Evolutionary conservation across 2,329 filamentous ascomycete species (phyloP).

Genomic region (Trichocomaceae sp.): DNA sequence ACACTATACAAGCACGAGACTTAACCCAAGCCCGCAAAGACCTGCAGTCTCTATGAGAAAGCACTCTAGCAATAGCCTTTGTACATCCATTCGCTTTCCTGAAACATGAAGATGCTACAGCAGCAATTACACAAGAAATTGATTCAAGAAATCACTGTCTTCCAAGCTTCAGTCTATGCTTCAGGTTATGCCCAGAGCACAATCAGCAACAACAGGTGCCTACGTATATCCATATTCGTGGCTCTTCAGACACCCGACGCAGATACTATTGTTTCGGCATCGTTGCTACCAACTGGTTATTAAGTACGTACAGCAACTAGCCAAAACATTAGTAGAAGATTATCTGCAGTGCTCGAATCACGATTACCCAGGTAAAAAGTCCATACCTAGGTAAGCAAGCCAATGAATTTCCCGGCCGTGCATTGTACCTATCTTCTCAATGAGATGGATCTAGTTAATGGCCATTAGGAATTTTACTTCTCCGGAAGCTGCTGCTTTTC

Average conservation of each 20-base stretch:
- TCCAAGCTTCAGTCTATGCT: conserved; percentile 75
- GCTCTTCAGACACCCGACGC: not conserved
- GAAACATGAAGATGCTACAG: conserved; percentile 70
- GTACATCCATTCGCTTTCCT: conserved; percentile 86
- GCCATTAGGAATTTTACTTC: not conserved
- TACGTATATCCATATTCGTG: conserved; percentile 69
- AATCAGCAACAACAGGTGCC: conserved; percentile 66
- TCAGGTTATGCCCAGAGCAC: conserved; percentile 64
- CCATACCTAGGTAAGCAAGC: not conserved
- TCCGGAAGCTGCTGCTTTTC: not conserved
- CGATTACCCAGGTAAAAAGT: not conserved
- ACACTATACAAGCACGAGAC: conserved; percentile 56
- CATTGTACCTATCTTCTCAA: not conserved
- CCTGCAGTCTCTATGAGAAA: conserved; percentile 47
- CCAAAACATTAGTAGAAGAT: not conserved
- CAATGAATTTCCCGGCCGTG: not conserved
- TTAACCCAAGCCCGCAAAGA: conserved; percentile 48
- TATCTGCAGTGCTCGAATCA: not conserved
- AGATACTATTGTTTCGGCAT: not conserved
- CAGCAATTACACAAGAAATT: conserved; percentile 64
- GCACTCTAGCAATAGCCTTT: conserved; percentile 41
- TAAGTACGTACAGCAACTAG: not conserved
- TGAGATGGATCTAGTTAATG: not conserved
- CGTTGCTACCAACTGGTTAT: not conserved
- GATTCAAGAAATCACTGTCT: conserved; percentile 67